phyloP scores from a whole-genome alignment of 2,329 filamentous ascomycete species.

The Claviceps capensis region DNA sequence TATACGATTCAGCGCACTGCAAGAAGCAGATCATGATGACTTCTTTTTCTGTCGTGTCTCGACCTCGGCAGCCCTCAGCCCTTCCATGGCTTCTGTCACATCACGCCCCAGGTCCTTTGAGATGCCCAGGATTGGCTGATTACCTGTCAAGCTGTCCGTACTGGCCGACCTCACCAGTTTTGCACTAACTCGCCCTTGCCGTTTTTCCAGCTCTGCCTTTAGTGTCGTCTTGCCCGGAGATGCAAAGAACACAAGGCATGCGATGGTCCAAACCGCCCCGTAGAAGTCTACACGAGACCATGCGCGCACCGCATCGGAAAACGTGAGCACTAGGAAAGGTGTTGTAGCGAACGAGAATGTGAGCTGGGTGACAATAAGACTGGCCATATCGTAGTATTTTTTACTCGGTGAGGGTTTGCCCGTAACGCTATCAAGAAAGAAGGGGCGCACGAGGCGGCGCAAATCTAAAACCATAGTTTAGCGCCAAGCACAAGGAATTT shows the following conservation, averaged over 20 bases:
- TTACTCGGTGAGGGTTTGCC: conserved; percentile 57
- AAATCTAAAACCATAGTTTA: conserved; percentile 44
- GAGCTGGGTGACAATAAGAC: conserved; percentile 64
- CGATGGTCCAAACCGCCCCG: conserved; percentile 51
- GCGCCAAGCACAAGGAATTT: neutral
- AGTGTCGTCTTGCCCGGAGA: conserved; percentile 58
- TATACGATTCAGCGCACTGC: neutral
- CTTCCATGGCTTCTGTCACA: conserved; percentile 62
- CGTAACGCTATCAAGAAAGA: conserved; percentile 74
- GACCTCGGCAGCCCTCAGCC: conserved; percentile 61
- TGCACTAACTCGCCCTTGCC: conserved; percentile 32
- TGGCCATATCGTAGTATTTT: conserved; percentile 71
- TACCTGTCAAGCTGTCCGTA: conserved; percentile 40
- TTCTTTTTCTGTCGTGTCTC: conserved; percentile 31
- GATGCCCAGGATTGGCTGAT: conserved; percentile 60
- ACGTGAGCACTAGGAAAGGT: conserved; percentile 72
- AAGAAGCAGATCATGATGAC: neutral
- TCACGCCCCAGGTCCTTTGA: conserved; percentile 63
- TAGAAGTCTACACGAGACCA: conserved; percentile 91
- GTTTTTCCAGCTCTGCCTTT: conserved; percentile 42
- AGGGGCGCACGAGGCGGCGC: conserved; percentile 77
- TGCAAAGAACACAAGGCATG: conserved; percentile 61
- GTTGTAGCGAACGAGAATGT: conserved; percentile 69
- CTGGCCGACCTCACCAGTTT: conserved; percentile 37
- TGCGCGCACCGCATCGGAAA: conserved; percentile 55